phyloP scores from a whole-genome alignment of 129 eudicot genomes.

The Chrysanthemum lavandulifolium region DNA sequence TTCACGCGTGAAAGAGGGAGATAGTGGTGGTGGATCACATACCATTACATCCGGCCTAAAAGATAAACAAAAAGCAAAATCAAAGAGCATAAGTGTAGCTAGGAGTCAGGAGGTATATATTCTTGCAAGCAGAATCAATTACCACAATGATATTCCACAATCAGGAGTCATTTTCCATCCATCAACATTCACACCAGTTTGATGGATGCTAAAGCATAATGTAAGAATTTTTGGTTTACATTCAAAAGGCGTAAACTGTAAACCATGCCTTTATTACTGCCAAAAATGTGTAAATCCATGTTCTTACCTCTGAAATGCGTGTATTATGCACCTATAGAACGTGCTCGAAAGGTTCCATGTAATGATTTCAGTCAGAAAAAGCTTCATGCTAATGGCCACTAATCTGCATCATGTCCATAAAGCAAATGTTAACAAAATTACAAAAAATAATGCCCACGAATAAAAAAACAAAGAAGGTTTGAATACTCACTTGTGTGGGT shows the following conservation, averaged over 20 bases:
- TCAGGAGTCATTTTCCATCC: conserved; percentile 9
- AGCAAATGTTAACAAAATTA: conserved; percentile 10
- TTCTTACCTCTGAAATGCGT: conserved; percentile 21
- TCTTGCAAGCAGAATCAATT: not conserved
- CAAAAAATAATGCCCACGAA: not conserved
- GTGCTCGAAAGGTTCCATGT: conserved; percentile 11
- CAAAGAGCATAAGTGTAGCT: not conserved
- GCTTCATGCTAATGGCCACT: conserved; percentile 18
- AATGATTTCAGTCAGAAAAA: conserved; percentile 15
- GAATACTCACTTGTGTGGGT: not conserved
- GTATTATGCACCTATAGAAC: conserved; percentile 24
- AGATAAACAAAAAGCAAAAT: not conserved
- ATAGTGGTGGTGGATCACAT: no score
- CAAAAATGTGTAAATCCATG: conserved; percentile 26
- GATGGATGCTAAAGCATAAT: conserved; percentile 1
- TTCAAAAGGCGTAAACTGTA: conserved; percentile 18
- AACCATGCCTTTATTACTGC: conserved; percentile 26
- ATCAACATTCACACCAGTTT: conserved; percentile 18
- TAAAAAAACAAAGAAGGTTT: not conserved
- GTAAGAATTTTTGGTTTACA: conserved; percentile 12
- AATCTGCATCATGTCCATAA: conserved; percentile 11
- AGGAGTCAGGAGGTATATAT: no score
- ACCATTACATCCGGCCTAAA: no score
- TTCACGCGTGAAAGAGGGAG: no score
- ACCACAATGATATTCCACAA: conserved; percentile 10